Evolutionary conservation across 495 filamentous ascomycete species (phyloP), one percentile per base, ranked within the genome.

Genomic region (Eremomyces bilateralis): DNA sequence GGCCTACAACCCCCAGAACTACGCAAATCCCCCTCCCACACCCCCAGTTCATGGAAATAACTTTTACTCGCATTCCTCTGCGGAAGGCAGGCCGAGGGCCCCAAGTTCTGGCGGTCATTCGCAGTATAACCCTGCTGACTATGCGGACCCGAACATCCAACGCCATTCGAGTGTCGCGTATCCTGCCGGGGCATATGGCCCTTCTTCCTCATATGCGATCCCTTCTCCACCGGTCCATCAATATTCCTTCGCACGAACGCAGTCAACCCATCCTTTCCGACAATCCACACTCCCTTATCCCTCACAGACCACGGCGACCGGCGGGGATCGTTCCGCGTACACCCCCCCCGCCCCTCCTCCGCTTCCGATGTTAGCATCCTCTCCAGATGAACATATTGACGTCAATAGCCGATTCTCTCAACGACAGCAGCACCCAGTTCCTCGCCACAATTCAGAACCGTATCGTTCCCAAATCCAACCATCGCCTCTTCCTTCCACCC

Each of bases 1-100:
- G 11, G 57, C 68, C 1, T 93, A 93, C 53, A 90, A 92, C 43
- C 83, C 84, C 1, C 80, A 83, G 52, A 59, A 76, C 34, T 94
- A 21, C 16, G 33, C 33, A 8, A 82, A 50, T 68, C 63, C 30
- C 59, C 68, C 5, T 64, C 76, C 2, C 66, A 77, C 30, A 67
- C 73, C 3, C 62, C 50, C 57, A 68, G 56, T 45, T 4, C 11
- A 10, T 20, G 10, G 33, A 16, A 16, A 19, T 11, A 10, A 8
- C 33, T 35, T 10, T 20, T 20, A 8, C 4, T 20, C 16, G 5
- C 10, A 10, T 22, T 8, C 12, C 16, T 19, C 16, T 8, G 16
- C 33, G 10, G 4, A 16, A 10, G 33, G 17, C 16, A 5, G 12
- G 24, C 24, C 8, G 8, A 13, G 8, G 8, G 24, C 13, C 24